Conservation (phyloP, 2,329 filamentous ascomycete species). For the Shiraia bambusicola region DNA sequence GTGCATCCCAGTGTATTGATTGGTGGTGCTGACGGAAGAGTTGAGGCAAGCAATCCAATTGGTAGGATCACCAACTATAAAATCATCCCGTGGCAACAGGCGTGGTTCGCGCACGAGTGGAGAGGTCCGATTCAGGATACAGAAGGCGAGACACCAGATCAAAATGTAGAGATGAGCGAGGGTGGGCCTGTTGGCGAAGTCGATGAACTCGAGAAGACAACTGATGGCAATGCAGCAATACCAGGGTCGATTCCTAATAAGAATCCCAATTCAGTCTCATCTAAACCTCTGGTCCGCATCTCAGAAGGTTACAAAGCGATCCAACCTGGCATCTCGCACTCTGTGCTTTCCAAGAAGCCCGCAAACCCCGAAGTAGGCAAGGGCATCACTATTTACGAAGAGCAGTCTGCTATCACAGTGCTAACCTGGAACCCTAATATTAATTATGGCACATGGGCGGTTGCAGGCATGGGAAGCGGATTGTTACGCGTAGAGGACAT, state of each 20-base stretch:
- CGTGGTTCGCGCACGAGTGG: conserved; percentile 63
- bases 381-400: conserved; percentile 49
- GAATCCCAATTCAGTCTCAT: conserved; percentile 14
- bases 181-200: conserved; percentile 2
- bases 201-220: neutral
- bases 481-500: conserved; percentile 54
- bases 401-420: conserved; percentile 47
- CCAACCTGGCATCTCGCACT: conserved; percentile 28
- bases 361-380: conserved; percentile 30
- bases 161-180: conserved; percentile 4
- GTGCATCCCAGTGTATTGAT: conserved; percentile 58
- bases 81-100: conserved; percentile 55
- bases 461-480: conserved; percentile 52
- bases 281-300: conserved; percentile 39
- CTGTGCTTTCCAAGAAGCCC: conserved; percentile 17
- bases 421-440: conserved; percentile 56
- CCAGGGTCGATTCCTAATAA: too few species aligned
- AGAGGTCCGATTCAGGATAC: conserved; percentile 25
- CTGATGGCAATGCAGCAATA: neutral
- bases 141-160: conserved; percentile 1
- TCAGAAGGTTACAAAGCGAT: conserved; percentile 46
- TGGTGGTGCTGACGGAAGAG: conserved; percentile 55
- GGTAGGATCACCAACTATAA: conserved; percentile 54
- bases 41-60: conserved; percentile 55
- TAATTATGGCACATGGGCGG: conserved; percentile 53